Evolutionary conservation across 192 early-diverging fungal genomes (phyloP), one percentile per base, ranked within the genome.

Genomic region (Dissophora ornata): DNA sequence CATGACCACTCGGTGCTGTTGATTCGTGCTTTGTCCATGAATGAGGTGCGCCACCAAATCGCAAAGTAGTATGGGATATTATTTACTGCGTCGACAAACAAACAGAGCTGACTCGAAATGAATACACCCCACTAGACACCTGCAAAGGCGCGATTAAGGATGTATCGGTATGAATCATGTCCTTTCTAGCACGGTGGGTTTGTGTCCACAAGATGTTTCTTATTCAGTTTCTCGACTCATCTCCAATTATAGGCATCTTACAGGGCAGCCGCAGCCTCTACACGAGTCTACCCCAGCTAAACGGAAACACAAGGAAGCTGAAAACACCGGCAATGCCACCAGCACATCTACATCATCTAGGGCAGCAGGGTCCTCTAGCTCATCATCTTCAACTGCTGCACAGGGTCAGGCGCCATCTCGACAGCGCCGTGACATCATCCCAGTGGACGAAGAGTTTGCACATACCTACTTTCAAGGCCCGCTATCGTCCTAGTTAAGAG

Each of bases 31-130:
- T 11, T 77, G 2, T 57, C 73, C 33, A 77, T 77, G 73, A 77
- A 77, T 11, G 73, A 77, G 58, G 73, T 77, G 63, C 48, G 24
- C 7, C n/a, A n/a, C n/a, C n/a, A n/a, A n/a, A n/a, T n/a, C n/a
- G n/a, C n/a, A n/a, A n/a, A n/a, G n/a, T n/a, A n/a, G n/a, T n/a
- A n/a, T n/a, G 42, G 22, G 30, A 15, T 30, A 25, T 59, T 22
- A 16, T 15, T 53, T 44, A 10, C 28, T 1, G 28, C 26, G 40
- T 26, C 7, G 0, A 52, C 12, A n/a, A 15, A 24, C 24, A 30
- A 48, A 36, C 29, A 15, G 10, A 8, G 15, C 22, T 41, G 47
- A 47, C n/a, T 34, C 26, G 47, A 18, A 22, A 36, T 38, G 0
- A 18, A 1, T 41, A 44, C 25, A 33, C 26, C 55, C 22, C 16